A percentile compares a stretch with the other conserved stretches of the same genome.
Conservation (phyloP, 1,284 basidiomycete genomes). For the Ustilago trichophora region DNA sequence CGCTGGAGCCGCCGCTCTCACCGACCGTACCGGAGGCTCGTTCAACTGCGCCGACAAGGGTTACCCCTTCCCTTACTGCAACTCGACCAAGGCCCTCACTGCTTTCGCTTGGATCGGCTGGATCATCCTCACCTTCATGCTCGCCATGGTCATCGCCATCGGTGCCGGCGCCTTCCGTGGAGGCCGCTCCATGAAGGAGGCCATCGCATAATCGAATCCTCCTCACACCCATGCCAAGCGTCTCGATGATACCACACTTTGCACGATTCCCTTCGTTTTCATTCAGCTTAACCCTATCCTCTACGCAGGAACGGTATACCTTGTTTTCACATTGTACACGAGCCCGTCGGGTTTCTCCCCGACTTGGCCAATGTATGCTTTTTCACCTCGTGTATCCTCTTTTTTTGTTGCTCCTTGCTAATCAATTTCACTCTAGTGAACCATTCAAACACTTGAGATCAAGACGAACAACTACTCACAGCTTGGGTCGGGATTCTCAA, state of each 20-base stretch:
- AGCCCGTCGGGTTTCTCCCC: background rate
- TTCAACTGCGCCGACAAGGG: slow-evolving; percentile 26
- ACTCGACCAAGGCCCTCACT: slow-evolving; percentile 57
- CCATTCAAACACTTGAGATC: too few relatives aligned
- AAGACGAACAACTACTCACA: too few relatives aligned
- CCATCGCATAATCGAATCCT: slow-evolving; percentile 40
- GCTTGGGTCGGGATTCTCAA: too few relatives aligned
- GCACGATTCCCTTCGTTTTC: background rate
- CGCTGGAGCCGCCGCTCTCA: slow-evolving; percentile 60
- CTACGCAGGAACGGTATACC: too few relatives aligned
- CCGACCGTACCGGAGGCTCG: slow-evolving; percentile 47
- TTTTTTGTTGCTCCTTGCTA: slow-evolving; percentile 16
- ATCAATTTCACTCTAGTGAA: too few relatives aligned
- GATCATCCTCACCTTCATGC: slow-evolving; percentile 57
- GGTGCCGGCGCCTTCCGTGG: slow-evolving; percentile 63
- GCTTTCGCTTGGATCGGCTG: slow-evolving; percentile 65
- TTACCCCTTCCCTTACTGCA: slow-evolving; percentile 54
- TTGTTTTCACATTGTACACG: background rate
- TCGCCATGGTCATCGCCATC: slow-evolving; percentile 54
- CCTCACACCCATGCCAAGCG: background rate
- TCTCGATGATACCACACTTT: slow-evolving; percentile 31
- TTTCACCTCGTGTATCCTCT: background rate
- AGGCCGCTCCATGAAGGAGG: slow-evolving; percentile 63
- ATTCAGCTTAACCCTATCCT: too few relatives aligned
- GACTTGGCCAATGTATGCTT: background rate